phyloP scores from a whole-genome alignment of 73 alveolate species.

The Durusdinium trenchii region DNA sequence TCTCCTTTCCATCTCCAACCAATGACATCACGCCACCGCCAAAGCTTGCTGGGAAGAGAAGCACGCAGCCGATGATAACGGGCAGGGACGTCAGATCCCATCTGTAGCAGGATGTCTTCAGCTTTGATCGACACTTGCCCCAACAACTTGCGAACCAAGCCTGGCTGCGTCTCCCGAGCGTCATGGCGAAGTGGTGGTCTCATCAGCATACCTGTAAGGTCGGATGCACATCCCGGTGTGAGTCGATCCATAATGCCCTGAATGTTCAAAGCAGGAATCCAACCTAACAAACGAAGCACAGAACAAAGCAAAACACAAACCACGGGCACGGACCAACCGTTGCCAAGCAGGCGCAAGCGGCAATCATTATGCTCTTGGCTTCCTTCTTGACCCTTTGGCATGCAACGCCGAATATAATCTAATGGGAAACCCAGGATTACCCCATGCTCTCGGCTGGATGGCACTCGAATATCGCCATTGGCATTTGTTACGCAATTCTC shows the following conservation, averaged over 20 bases:
- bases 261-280: no score
- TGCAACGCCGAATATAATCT: background rate
- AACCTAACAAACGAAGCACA: background rate
- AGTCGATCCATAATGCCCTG: background rate
- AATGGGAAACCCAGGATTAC: background rate
- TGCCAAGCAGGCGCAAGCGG: background rate
- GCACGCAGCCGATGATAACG: background rate
- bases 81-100: background rate
- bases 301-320: background rate
- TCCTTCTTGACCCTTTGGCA: background rate
- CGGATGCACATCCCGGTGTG: background rate
- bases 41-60: background rate
- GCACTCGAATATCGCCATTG: background rate
- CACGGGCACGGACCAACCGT: background rate
- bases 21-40: background rate
- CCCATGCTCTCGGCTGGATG: background rate
- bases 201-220: background rate
- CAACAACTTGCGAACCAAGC: background rate
- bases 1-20: background rate
- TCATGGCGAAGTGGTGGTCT: background rate
- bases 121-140: background rate
- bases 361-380: background rate
- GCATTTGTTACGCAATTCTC: background rate
- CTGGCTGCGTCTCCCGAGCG: background rate
- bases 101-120: background rate